Evolutionary conservation across 495 filamentous ascomycete species (phyloP).

Genomic region (Tuber melanosporum): DNA sequence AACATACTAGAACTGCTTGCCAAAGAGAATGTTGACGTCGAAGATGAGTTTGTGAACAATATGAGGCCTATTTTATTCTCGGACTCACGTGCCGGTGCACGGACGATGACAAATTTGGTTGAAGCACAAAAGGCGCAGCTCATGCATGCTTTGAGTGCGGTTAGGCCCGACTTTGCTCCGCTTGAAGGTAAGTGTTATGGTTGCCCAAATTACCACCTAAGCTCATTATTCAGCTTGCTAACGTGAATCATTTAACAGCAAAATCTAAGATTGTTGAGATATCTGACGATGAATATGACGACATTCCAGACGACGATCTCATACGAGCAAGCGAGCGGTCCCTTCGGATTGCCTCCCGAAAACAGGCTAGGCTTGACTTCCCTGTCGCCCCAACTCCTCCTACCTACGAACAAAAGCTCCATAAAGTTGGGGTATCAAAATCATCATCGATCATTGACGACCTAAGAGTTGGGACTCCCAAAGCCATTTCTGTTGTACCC

Average conservation of each 20-base stretch:
- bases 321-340: conserved; percentile 5
- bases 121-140: conserved; percentile 40
- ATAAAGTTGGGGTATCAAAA: conserved; percentile 13
- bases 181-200: conserved; percentile 16
- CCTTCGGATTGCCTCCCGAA: conserved; percentile 4
- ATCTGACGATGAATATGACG: conserved; percentile 36
- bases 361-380: conserved; percentile 31
- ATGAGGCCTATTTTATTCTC: conserved; percentile 35
- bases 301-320: conserved; percentile 39
- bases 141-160: conserved; percentile 29
- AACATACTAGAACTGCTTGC: conserved; percentile 41
- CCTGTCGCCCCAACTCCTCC: conserved; percentile 19
- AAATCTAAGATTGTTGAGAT: conserved; percentile 36
- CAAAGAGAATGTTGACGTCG: conserved; percentile 36
- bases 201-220: background rate
- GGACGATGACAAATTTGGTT: conserved; percentile 36
- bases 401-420: conserved; percentile 20
- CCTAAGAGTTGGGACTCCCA: conserved; percentile 27
- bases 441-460: conserved; percentile 13
- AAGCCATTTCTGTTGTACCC: conserved; percentile 9
- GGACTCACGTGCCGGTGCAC: conserved; percentile 21
- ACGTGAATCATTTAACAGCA: conserved; percentile 11
- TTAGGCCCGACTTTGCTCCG: conserved; percentile 36
- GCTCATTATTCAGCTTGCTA: conserved; percentile 12
- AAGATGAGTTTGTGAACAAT: conserved; percentile 35